phyloP scores from a whole-genome alignment of 2,329 filamentous ascomycete species.

The Arthroderma uncinatum region DNA sequence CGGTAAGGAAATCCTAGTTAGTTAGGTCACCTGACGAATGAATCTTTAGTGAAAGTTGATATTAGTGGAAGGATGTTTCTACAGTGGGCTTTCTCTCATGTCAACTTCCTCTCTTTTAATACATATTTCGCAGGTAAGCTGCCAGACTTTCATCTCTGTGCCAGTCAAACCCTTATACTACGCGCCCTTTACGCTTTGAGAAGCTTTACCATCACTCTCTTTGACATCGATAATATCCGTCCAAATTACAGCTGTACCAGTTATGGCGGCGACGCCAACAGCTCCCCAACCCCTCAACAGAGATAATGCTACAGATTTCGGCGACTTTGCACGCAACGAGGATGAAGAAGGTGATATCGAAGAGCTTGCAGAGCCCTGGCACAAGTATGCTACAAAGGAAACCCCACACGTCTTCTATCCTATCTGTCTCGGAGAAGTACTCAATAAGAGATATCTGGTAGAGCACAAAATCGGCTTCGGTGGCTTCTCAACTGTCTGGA shows the following conservation, averaged over 20 bases:
- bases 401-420: conserved; percentile 11
- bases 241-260: background rate
- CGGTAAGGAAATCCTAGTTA: background rate
- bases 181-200: background rate
- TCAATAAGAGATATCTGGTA: conserved; percentile 12
- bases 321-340: conserved; percentile 7
- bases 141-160: background rate
- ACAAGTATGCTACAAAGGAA: conserved; percentile 8
- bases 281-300: conserved; percentile 3
- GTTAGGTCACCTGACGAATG: background rate
- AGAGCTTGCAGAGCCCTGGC: conserved; percentile 6
- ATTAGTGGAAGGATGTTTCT: background rate
- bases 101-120: background rate
- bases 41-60: background rate
- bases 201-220: background rate
- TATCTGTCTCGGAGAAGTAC: conserved; percentile 12
- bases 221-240: background rate
- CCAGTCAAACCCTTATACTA: background rate
- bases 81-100: background rate
- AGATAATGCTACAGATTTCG: conserved; percentile 9
- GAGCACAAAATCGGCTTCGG: conserved; percentile 14
- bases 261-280: conserved; percentile 1
- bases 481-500: conserved; percentile 14
- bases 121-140: background rate
- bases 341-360: conserved; percentile 11